Evolutionary conservation across 2,329 filamentous ascomycete genomes (phyloP), one percentile per base, ranked within the genome.

Genomic region (Pestalotiopsis sp.): DNA sequence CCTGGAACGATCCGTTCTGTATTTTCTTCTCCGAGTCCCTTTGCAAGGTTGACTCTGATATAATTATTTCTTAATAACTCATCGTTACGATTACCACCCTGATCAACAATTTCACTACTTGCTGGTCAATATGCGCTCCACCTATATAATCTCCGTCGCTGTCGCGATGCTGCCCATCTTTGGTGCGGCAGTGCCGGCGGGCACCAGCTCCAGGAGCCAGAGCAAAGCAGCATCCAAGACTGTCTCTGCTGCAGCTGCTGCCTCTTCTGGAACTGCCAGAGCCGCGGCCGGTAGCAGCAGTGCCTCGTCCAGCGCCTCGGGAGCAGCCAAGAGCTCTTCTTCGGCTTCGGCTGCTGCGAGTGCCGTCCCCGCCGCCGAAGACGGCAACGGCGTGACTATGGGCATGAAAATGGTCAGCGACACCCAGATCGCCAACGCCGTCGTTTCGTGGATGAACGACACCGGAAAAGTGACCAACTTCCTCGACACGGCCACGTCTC

Each of bases 381-480:
- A 64, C 64, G 57, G 64, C 45, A 57, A 57, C 27, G 64, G 52
- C 56, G 56, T 69, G 9, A 66, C 66, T 2, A 38, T 66, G 63
- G 49, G 56, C 49, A 64, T 64, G 61, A 36, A 62, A 38, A 38
- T 45, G 45, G 57, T 65, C 23, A 72, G 70, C 63, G 69, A 70
- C 7, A 59, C 66, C 1, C 72, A 73, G 66, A 60, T 73, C 31
- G 68, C 62, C 66, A 73, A 73, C 45, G 72, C 72, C 14, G 72
- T 73, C 17, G 66, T 70, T 59, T 69, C 71, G 9, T 73, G 72
- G 72, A 67, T 68, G 69, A 68, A 69, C 2, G 70, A 73, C 52
- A 73, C 72, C 7, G 71, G 66, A 25, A 73, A 73, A 66, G 72
- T 73, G 36, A 71, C 70, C 40, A 73, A 70, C 49, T 73, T 72